Conservation (phyloP, 495 filamentous ascomycete species). For the Lichenothelia convexa region DNA sequence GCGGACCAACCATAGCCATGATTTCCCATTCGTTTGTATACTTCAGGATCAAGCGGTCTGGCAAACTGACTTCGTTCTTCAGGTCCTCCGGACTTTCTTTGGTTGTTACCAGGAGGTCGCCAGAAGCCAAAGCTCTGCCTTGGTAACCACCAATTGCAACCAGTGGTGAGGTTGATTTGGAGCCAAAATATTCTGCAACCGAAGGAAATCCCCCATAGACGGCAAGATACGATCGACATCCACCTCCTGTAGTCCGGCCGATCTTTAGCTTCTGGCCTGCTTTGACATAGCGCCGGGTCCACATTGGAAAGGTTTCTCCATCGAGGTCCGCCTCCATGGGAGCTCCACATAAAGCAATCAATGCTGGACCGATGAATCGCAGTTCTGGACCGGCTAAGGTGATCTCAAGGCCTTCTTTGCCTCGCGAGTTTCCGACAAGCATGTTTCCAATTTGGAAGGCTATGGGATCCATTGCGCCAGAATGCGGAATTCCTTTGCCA, state of each 20-base stretch:
- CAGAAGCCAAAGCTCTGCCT: slow-evolving; percentile 32
- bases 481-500: slow-evolving; percentile 31
- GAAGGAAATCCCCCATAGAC: slow-evolving; percentile 37
- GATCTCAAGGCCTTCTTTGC: slow-evolving; percentile 37
- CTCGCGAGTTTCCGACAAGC: slow-evolving; percentile 35
- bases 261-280: slow-evolving; percentile 36
- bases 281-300: slow-evolving; percentile 31
- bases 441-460: slow-evolving; percentile 36
- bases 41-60: slow-evolving; percentile 23
- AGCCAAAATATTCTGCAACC: slow-evolving; percentile 37
- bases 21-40: slow-evolving; percentile 31
- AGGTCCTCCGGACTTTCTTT: slow-evolving; percentile 16
- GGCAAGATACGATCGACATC: slow-evolving; percentile 40
- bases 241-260: slow-evolving; percentile 30
- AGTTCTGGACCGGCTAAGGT: slow-evolving; percentile 41
- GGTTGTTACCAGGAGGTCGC: slow-evolving; percentile 30
- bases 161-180: slow-evolving; percentile 37
- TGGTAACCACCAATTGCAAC: slow-evolving; percentile 40
- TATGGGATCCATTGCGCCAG: slow-evolving; percentile 38
- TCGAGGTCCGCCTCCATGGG: slow-evolving; percentile 30
- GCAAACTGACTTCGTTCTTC: slow-evolving; percentile 17
- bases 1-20: slow-evolving; percentile 36
- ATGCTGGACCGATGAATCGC: slow-evolving; percentile 28
- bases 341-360: slow-evolving; percentile 37
- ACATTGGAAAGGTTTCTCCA: slow-evolving; percentile 29